A percentile compares a stretch with the other conserved stretches of the same genome.
phyloP scores from a whole-genome alignment of 768 basidiomycete species.

The Zangia roseola region DNA sequence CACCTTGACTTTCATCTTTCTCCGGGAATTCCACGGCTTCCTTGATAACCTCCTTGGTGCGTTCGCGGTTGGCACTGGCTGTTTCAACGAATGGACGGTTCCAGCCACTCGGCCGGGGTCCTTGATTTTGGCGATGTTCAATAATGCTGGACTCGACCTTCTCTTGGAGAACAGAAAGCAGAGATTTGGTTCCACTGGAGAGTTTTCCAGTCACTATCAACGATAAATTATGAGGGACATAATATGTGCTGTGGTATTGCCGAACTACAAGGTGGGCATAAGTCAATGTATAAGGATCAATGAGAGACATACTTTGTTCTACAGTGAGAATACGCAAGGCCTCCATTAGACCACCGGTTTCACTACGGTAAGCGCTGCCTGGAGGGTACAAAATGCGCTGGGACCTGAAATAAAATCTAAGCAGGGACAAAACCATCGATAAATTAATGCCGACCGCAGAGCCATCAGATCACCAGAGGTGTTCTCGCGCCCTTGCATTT shows the following conservation, averaged over 20 bases:
- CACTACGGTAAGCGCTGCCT: constrained; percentile 88
- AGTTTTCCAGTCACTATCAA: constrained; percentile 89
- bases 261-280: constrained; percentile 57
- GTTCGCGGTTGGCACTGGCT: constrained; percentile 58
- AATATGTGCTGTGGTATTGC: constrained; percentile 83
- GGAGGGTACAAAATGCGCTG: constrained; percentile 81
- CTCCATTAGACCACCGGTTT: constrained; percentile 96
- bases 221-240: constrained; percentile 91
- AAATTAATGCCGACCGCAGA: constrained; percentile 53
- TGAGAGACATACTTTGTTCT: constrained; percentile 69
- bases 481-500: constrained; percentile 97
- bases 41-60: constrained; percentile 51
- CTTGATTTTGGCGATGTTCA: constrained; percentile 68
- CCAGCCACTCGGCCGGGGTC: constrained; percentile 77
- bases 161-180: constrained; percentile 79
- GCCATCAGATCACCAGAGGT: constrained; percentile 90
- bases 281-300: constrained; percentile 11
- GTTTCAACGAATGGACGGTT: constrained; percentile 94
- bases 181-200: constrained; percentile 66
- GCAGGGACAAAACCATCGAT: background rate
- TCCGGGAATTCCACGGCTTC: constrained; percentile 91
- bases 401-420: constrained; percentile 43
- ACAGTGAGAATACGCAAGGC: constrained; percentile 81
- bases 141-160: constrained; percentile 82
- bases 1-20: constrained; percentile 93